Evolutionary conservation across 1,139 yeast genomes (phyloP).

Genomic region (Groenewaldozyma auringiensis): DNA sequence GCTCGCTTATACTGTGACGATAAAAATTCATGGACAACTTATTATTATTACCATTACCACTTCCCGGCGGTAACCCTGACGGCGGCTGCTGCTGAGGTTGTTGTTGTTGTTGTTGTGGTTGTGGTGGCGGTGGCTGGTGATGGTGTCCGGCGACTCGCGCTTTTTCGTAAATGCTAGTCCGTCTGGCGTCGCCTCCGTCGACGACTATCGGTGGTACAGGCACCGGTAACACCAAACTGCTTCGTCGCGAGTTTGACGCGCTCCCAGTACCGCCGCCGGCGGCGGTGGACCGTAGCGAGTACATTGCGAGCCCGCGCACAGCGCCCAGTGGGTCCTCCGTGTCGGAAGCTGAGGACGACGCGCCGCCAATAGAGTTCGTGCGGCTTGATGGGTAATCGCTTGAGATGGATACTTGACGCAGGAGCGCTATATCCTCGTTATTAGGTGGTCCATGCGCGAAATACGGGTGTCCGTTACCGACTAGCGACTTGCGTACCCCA

Average conservation of each 20-base stretch:
- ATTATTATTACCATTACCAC: no score
- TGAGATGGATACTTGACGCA: slow-evolving; percentile 18
- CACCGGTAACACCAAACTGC: slow-evolving; percentile 22
- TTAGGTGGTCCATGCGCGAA: slow-evolving; percentile 16
- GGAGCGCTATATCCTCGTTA: slow-evolving; percentile 3
- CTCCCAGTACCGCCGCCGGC: slow-evolving; percentile 12
- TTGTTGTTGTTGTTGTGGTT: background rate
- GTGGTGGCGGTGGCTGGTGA: background rate
- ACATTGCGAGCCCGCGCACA: slow-evolving; percentile 24
- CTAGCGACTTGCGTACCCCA: background rate
- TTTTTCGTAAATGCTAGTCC: background rate
- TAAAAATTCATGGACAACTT: no score
- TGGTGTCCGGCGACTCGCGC: no score
- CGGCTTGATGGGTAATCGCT: slow-evolving; percentile 15
- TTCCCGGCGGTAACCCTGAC: background rate
- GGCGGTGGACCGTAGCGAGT: slow-evolving; percentile 19
- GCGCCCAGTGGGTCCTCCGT: slow-evolving; percentile 27
- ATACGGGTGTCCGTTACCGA: background rate
- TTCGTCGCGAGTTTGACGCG: slow-evolving; percentile 25
- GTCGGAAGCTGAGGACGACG: slow-evolving; percentile 23
- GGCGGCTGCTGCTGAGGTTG: background rate
- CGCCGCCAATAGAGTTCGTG: slow-evolving; percentile 23
- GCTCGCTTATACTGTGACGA: slow-evolving; percentile 1
- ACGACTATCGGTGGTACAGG: background rate
- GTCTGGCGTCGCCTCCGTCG: background rate